Base-by-base conservation (phyloP, 768 basidiomycete genomes). In the Sutorius australiensis region DNA sequence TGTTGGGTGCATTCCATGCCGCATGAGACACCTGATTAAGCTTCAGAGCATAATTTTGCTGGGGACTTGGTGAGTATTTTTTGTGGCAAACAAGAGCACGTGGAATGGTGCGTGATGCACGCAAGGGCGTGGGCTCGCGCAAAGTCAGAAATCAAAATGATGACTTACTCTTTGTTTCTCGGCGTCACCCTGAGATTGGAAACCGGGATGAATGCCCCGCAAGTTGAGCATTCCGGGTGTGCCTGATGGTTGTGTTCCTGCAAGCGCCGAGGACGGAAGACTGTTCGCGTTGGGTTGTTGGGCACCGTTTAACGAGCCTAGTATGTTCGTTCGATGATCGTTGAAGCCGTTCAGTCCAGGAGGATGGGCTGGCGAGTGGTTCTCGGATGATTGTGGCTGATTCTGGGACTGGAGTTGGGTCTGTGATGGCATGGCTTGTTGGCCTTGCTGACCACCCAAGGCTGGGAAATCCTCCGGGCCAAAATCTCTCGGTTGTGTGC, bases 391-490 rank as follows among this genome's bases (percentile, higher is more conserved):
- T n/a, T 67, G 64, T 27, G 64, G 60, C 37, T 67, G 67, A 50
- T 62, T 68, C 55, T 71, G 61, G 30, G 61, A 62, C 46, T 62
- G 65, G 24, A 61, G 66, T 41, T 68, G 65, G 46, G 46, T 63
- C 34, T 68, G 68, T 16, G 68, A 61, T 17, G 58, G 32, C 3
- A 63, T 34, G 3, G 56, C 9, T 37, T 67, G 67, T 44, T 53
- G 74, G 53, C 57, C 78, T 53, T 75, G 71, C 59, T 80, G 84
- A 48, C 85, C 87, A 11, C 90, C 87, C 27, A 94, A 74, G 16
- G 92, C 92, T 46, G 92, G 92, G 67, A 94, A 93, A 73, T 94
- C 92, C 60, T 92, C 90, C 37, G 86, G 82, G n/a, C 86, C 87
- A 55, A 93, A 89, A 67, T 69, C 73, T 66, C 53, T 57, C 14